Evolutionary conservation across 2,329 filamentous ascomycete genomes (phyloP).

Genomic region (Cercospora sp.): DNA sequence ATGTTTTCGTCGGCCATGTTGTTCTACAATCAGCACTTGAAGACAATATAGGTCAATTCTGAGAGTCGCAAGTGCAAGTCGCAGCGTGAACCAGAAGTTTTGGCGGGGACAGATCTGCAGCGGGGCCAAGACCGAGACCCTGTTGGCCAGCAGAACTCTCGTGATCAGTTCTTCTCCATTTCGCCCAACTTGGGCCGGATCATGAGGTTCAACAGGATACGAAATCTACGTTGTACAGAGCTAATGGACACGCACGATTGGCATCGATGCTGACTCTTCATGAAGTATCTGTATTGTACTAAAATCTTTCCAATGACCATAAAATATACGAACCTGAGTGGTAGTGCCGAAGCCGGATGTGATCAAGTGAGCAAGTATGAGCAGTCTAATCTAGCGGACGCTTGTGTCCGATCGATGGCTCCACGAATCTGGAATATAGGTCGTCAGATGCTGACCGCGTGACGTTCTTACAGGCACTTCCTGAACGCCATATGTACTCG

Average conservation of each 20-base stretch:
- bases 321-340: background rate
- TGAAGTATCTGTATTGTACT: background rate
- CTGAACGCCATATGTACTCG: background rate
- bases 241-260: background rate
- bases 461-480: background rate
- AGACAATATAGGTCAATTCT: background rate
- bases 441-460: background rate
- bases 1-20: slow-evolving; percentile 51
- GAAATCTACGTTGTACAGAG: background rate
- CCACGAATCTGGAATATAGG: background rate
- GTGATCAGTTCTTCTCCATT: no score
- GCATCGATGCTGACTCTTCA: background rate
- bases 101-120: background rate
- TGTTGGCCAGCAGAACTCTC: background rate
- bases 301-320: background rate
- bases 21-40: background rate
- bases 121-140: background rate
- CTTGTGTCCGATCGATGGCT: background rate
- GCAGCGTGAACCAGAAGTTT: background rate
- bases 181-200: background rate
- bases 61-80: background rate
- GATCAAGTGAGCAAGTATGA: background rate
- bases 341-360: background rate
- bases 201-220: background rate
- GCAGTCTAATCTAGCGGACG: no score